phyloP scores from a whole-genome alignment of 495 filamentous ascomycete species.

The Penicillium verhagenii region DNA sequence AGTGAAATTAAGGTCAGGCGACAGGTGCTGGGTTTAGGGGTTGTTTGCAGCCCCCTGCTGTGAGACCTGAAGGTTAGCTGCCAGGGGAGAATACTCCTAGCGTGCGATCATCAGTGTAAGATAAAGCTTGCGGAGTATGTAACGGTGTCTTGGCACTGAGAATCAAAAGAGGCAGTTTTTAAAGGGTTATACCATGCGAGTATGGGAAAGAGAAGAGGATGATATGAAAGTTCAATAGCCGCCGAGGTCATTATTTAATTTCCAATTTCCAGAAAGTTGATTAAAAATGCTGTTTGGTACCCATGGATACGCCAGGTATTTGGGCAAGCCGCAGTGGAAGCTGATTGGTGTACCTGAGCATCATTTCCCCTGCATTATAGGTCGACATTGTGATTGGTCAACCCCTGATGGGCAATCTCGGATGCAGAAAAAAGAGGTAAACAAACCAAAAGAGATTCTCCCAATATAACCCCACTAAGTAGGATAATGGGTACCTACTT shows the following conservation, averaged over 20 bases:
- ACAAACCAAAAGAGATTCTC: background rate
- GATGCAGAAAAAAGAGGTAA: background rate
- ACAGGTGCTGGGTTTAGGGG: background rate
- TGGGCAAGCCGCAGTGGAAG: background rate
- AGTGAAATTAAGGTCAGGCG: background rate
- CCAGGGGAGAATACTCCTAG: slow-evolving; percentile 6
- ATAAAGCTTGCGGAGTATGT: slow-evolving; percentile 20
- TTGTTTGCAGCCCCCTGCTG: background rate
- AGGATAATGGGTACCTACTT: background rate
- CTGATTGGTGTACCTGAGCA: slow-evolving; percentile 32
- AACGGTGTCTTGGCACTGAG: slow-evolving; percentile 13
- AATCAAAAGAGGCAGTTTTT: too few relatives aligned
- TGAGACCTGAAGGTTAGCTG: background rate
- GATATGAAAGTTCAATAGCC: background rate
- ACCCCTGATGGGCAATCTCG: background rate
- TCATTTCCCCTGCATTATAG: background rate
- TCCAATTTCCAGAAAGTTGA: background rate
- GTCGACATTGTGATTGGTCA: background rate
- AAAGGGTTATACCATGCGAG: too few relatives aligned
- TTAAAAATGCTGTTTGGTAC: slow-evolving; percentile 4
- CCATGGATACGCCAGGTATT: slow-evolving; percentile 28
- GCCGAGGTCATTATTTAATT: background rate
- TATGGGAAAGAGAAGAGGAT: too few relatives aligned
- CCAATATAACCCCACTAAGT: background rate
- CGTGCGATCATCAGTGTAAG: slow-evolving; percentile 19